Conservation (phyloP, 495 filamentous ascomycete genomes). For the Darksidea phi region DNA sequence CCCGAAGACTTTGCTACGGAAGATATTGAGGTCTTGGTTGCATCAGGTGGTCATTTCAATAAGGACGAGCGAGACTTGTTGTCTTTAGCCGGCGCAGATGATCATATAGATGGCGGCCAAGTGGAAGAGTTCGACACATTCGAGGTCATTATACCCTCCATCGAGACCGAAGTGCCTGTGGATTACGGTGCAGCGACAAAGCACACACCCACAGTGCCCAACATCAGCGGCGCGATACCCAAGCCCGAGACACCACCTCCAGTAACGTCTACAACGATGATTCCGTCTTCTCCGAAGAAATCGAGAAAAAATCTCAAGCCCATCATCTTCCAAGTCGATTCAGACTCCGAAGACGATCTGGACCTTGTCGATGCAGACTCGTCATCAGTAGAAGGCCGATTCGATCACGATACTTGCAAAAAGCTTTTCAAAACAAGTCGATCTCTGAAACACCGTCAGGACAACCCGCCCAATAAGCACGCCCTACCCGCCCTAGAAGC, state of each 20-base stretch:
- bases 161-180: not conserved
- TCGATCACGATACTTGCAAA: not conserved
- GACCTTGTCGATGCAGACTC: conserved; percentile 6
- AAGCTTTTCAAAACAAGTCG: not conserved
- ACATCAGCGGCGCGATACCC: not conserved
- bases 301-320: not conserved
- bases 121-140: not conserved
- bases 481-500: not conserved
- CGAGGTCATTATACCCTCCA: conserved; percentile 5
- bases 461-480: not conserved
- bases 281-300: not conserved
- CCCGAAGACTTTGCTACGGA: not conserved
- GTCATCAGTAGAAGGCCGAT: too few relatives aligned
- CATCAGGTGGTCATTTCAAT: not conserved
- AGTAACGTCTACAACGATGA: not conserved
- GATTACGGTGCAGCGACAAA: not conserved
- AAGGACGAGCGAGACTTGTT: not conserved
- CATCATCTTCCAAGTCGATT: conserved; percentile 1
- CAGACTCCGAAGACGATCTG: conserved; percentile 3
- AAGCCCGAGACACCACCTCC: not conserved
- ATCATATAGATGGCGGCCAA: not conserved
- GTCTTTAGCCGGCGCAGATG: not conserved
- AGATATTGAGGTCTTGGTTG: not conserved
- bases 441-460: not conserved
- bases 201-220: not conserved